Conservation (phyloP, 2,329 filamentous ascomycete species). For the Knufia fluminis region DNA sequence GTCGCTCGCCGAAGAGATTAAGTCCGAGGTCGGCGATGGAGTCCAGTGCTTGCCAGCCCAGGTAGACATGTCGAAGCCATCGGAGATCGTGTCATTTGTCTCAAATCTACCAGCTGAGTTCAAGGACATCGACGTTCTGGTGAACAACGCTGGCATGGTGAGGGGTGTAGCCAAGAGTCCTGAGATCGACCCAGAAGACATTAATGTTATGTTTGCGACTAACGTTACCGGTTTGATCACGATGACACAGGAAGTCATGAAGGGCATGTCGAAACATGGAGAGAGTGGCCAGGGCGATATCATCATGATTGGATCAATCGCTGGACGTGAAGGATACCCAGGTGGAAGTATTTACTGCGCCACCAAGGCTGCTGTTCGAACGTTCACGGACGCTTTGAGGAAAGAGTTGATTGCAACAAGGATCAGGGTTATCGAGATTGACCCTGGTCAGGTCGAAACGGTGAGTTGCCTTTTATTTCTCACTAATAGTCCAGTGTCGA, state of each 20-base stretch:
- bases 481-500: too few relatives aligned
- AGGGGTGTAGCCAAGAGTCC: constrained; percentile 81
- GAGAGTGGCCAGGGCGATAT: constrained; percentile 80
- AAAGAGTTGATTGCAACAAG: constrained; percentile 73
- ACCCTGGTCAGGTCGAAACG: constrained; percentile 89
- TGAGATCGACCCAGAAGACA: constrained; percentile 71
- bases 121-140: constrained; percentile 73
- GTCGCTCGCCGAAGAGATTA: constrained; percentile 67
- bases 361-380: constrained; percentile 78
- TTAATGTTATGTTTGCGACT: constrained; percentile 78
- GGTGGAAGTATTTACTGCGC: constrained; percentile 90
- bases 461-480: constrained; percentile 33
- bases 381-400: constrained; percentile 72
- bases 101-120: constrained; percentile 68
- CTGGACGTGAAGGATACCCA: constrained; percentile 76
- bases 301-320: constrained; percentile 89
- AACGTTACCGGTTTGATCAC: constrained; percentile 94
- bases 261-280: constrained; percentile 60
- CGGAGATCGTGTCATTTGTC: constrained; percentile 66
- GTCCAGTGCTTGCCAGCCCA: constrained; percentile 75
- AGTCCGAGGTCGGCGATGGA: constrained; percentile 63
- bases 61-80: constrained; percentile 75
- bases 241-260: constrained; percentile 86
- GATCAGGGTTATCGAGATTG: constrained; percentile 77
- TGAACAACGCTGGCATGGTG: constrained; percentile 93